A percentile compares a stretch with the other conserved stretches of the same genome.
Evolutionary conservation across 2,329 filamentous ascomycete species (phyloP).

Genomic region (Lasiodiplodia sp.): DNA sequence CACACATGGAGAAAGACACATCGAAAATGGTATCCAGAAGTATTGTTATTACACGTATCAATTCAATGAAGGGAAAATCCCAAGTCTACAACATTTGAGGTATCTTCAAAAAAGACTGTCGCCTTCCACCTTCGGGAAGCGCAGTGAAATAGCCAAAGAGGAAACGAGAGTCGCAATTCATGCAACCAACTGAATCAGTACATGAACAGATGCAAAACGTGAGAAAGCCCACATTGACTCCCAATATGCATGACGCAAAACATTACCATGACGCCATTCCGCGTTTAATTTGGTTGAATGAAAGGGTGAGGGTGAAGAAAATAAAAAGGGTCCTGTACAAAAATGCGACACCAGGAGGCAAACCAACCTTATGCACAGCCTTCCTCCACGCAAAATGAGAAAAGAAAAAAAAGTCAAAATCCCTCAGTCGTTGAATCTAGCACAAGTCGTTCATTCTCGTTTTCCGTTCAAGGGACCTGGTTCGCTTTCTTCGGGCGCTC

Average conservation of each 20-base stretch:
- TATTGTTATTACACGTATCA: neutral
- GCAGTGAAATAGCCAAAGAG: constrained; percentile 1
- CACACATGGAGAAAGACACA: neutral
- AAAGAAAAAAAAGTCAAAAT: neutral
- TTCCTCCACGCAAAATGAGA: neutral
- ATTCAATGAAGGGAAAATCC: neutral
- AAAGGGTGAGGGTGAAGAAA: neutral
- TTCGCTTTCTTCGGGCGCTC: constrained; percentile 1
- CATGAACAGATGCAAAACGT: neutral
- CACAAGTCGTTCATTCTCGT: constrained; percentile 6
- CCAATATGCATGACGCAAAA: constrained; percentile 14
- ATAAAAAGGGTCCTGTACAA: constrained; percentile 6
- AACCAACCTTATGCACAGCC: constrained; percentile 12
- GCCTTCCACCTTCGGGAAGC: neutral
- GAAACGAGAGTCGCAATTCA: neutral
- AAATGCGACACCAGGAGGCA: neutral
- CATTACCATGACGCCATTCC: constrained; percentile 12
- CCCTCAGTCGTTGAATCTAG: neutral
- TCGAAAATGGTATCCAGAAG: neutral
- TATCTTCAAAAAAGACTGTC: constrained; percentile 18
- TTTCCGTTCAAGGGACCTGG: neutral
- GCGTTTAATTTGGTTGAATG: neutral
- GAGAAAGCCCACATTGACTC: neutral
- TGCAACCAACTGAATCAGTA: neutral
- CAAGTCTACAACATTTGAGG: constrained; percentile 19